Evolutionary conservation across 345 rosid species (phyloP).

Genomic region (Corchorus capsularis): DNA sequence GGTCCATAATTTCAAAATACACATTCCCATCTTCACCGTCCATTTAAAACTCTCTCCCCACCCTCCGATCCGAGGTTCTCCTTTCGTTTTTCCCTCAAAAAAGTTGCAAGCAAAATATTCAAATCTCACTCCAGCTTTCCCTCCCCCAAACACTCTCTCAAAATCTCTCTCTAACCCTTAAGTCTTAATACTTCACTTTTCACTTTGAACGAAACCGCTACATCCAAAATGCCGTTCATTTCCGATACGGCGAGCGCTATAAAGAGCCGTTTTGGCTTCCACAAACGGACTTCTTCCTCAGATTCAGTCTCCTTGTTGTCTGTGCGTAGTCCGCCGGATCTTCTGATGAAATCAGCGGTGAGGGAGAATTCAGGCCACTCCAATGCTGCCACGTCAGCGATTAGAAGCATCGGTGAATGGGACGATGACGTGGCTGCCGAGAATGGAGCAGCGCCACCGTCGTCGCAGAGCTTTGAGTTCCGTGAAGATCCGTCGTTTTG

Average conservation of each 20-base stretch:
- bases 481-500: slow-evolving; percentile 90
- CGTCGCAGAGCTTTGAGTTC: slow-evolving; percentile 68
- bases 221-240: slow-evolving; percentile 61
- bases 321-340: slow-evolving; percentile 49
- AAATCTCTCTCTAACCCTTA: neutral
- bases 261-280: slow-evolving; percentile 87
- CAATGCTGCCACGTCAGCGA: slow-evolving; percentile 31
- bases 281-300: slow-evolving; percentile 42
- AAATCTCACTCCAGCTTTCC: slow-evolving; percentile 2
- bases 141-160: slow-evolving; percentile 5
- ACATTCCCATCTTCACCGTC: slow-evolving; percentile 21
- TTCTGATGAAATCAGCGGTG: slow-evolving; percentile 42
- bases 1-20: neutral
- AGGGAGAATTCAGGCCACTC: slow-evolving; percentile 40
- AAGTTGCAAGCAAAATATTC: neutral
- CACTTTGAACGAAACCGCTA: neutral
- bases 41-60: neutral
- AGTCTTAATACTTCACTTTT: neutral
- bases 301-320: slow-evolving; percentile 43
- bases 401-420: slow-evolving; percentile 41
- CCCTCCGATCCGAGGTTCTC: slow-evolving; percentile 10
- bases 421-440: slow-evolving; percentile 41
- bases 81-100: slow-evolving; percentile 1
- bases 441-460: slow-evolving; percentile 31
- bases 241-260: slow-evolving; percentile 82